Conservation (phyloP, 208 protist species). For the Wallacemonas sp. region DNA sequence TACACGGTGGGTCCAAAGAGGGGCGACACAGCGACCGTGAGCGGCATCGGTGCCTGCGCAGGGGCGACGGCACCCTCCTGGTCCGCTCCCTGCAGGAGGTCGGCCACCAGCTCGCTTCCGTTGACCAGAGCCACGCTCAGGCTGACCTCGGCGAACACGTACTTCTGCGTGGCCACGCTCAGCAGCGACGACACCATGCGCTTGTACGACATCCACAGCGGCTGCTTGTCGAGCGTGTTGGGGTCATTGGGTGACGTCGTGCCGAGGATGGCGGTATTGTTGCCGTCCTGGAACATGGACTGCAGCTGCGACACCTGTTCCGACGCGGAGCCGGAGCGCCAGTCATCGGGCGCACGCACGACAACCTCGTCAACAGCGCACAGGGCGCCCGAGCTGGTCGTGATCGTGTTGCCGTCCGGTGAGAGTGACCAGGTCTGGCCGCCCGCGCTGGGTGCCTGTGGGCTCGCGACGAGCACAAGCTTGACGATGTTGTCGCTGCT, state of each 20-base stretch:
- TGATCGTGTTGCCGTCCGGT: conserved; percentile 29
- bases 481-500: conserved; percentile 26
- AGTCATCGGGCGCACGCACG: conserved; percentile 33
- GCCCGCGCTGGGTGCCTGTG: conserved; percentile 13
- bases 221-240: conserved; percentile 47
- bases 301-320: conserved; percentile 37
- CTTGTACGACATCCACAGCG: conserved; percentile 66
- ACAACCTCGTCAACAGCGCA: conserved; percentile 45
- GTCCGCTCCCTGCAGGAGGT: conserved; percentile 26
- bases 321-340: conserved; percentile 24
- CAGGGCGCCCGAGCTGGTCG: conserved; percentile 10
- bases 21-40: conserved; percentile 51
- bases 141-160: conserved; percentile 45
- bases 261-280: conserved; percentile 60
- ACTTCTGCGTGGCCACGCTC: conserved; percentile 41
- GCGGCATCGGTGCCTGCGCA: conserved; percentile 22
- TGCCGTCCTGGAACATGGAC: conserved; percentile 53
- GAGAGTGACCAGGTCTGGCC: conserved; percentile 25
- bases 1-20: conserved; percentile 61
- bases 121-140: conserved; percentile 41
- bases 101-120: conserved; percentile 38
- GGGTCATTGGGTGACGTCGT: conserved; percentile 34
- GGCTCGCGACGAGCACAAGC: conserved; percentile 25
- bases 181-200: conserved; percentile 50
- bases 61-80: conserved; percentile 7